A percentile compares a stretch with the other conserved stretches of the same genome.
phyloP scores from a whole-genome alignment of 2,329 filamentous ascomycete species.

The Colletotrichum horii region DNA sequence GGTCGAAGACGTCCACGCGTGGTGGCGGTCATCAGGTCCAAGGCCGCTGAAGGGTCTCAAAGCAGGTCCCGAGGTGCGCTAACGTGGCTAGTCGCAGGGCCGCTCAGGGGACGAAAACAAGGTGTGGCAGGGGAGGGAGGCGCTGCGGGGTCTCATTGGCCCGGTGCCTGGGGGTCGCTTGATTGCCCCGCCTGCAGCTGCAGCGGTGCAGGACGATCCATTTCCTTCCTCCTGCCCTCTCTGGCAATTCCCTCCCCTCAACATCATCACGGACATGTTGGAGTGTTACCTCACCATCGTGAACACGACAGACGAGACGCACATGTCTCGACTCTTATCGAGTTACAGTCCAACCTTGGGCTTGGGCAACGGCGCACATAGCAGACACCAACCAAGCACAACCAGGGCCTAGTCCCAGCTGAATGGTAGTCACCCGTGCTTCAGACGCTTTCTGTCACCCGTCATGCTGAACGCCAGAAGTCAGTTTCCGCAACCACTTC shows the following conservation, averaged over 20 bases:
- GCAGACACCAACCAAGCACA: background rate
- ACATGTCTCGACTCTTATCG: background rate
- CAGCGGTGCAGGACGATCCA: background rate
- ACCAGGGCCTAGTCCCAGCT: background rate
- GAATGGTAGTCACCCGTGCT: background rate
- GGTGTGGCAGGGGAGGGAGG: background rate
- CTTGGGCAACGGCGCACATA: background rate
- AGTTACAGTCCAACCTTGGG: background rate
- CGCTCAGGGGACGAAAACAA: background rate
- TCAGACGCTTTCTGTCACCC: background rate
- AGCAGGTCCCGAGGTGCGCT: background rate
- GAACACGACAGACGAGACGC: background rate
- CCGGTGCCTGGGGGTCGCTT: background rate
- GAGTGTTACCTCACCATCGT: background rate
- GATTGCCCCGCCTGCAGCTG: background rate
- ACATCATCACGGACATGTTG: background rate
- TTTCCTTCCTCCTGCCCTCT: background rate
- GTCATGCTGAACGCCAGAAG: background rate
- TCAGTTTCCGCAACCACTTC: background rate
- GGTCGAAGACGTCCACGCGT: background rate
- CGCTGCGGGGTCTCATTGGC: background rate
- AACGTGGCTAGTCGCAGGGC: background rate
- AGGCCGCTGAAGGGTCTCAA: background rate
- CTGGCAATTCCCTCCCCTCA: background rate
- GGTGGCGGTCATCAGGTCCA: slow-evolving; percentile 5